A percentile compares a stretch with the other conserved stretches of the same genome.
Evolutionary conservation across 106 monocot genomes (phyloP).

Genomic region (Gastrodia elata): DNA sequence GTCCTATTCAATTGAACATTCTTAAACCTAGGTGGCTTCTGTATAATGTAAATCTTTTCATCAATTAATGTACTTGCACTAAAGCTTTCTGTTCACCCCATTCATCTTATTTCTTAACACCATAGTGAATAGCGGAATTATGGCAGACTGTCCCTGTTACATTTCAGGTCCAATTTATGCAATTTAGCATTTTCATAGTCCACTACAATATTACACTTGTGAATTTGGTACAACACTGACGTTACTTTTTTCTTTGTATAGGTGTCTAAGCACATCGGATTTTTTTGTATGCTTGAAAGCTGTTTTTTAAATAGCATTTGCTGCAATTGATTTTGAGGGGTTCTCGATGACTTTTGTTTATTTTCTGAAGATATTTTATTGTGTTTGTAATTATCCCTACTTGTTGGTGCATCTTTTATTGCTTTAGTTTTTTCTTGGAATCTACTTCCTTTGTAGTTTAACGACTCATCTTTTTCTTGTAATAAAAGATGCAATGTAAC

Average conservation of each 20-base stretch:
- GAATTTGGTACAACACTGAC: not conserved
- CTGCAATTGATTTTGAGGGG: not conserved
- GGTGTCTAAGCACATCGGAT: not conserved
- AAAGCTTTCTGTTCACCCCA: not conserved
- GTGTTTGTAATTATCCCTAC: not conserved
- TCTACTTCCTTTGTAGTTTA: not conserved
- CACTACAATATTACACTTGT: not conserved
- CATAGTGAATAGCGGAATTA: not conserved
- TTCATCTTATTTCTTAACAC: not conserved
- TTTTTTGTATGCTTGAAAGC: conserved; percentile 1
- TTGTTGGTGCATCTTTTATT: not conserved
- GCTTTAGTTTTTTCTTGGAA: not conserved
- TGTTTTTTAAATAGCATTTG: not conserved
- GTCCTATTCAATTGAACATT: not conserved
- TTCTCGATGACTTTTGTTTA: not conserved
- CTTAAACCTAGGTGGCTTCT: not conserved
- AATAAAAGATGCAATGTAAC: not conserved
- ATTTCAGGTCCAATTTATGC: not conserved
- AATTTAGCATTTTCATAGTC: not conserved
- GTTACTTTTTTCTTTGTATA: not conserved
- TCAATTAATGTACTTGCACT: not conserved
- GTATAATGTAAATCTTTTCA: not conserved
- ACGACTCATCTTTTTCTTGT: not conserved
- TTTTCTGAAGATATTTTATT: not conserved
- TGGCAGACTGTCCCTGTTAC: not conserved